Conservation (phyloP, 169 alveolate genomes). For the Nephromyces sp. region DNA sequence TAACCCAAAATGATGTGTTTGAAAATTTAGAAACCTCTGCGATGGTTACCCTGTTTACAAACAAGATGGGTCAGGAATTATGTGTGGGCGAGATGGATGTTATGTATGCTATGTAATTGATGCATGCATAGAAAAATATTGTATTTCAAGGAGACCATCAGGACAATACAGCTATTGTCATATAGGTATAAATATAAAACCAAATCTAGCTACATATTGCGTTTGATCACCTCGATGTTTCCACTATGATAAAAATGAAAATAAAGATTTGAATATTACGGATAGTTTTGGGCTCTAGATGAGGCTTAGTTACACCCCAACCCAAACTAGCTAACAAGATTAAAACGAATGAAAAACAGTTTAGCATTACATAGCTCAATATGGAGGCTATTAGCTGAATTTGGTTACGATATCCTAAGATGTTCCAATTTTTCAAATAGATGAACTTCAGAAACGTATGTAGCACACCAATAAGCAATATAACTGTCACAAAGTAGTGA, state of each 20-base stretch:
- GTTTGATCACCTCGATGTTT: background rate
- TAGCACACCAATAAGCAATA: background rate
- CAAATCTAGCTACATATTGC: too few relatives aligned
- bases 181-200: too few relatives aligned
- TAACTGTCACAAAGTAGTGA: background rate
- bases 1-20: background rate
- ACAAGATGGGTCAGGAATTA: too few relatives aligned
- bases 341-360: background rate
- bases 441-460: background rate
- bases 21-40: too few relatives aligned
- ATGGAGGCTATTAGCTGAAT: background rate
- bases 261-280: background rate
- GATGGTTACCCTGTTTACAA: too few relatives aligned
- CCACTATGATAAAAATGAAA: background rate
- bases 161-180: too few relatives aligned
- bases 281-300: background rate
- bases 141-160: too few relatives aligned
- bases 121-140: too few relatives aligned
- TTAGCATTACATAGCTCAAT: background rate
- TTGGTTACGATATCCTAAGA: background rate
- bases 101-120: too few relatives aligned
- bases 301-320: conserved; percentile 7
- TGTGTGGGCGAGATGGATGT: too few relatives aligned
- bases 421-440: background rate
- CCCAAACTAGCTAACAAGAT: conserved; percentile 6